A percentile compares a stretch with the other conserved stretches of the same genome.
Evolutionary conservation across 1,284 basidiomycete species (phyloP).

Genomic region (Trametes hirsuta): DNA sequence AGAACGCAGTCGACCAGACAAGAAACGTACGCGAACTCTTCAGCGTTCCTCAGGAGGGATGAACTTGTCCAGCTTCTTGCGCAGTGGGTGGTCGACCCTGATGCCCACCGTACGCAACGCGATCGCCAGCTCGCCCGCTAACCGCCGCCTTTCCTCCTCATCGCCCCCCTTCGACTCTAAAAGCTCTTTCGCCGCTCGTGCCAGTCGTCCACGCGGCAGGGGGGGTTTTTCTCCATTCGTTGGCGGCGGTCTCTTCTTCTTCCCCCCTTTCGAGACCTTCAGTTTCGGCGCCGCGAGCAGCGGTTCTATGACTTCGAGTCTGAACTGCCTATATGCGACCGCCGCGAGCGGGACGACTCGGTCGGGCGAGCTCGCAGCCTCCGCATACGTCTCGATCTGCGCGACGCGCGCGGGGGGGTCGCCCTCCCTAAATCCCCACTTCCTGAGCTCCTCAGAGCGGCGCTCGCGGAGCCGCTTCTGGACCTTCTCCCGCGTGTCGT

Average conservation of each 20-base stretch:
- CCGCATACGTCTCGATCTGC: conserved; percentile 67
- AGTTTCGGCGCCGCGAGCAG: conserved; percentile 66
- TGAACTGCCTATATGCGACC: conserved; percentile 68
- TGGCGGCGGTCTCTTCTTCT: conserved; percentile 44
- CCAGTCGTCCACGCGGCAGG: conserved; percentile 65
- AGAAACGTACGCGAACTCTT: background rate
- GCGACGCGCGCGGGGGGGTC: conserved; percentile 50
- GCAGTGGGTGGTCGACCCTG: conserved; percentile 61
- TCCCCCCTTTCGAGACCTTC: conserved; percentile 47
- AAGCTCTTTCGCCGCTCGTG: conserved; percentile 64
- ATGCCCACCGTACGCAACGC: conserved; percentile 58
- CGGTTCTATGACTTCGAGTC: conserved; percentile 71
- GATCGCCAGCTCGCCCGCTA: conserved; percentile 54
- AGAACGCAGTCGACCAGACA: background rate
- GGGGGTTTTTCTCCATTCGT: conserved; percentile 36
- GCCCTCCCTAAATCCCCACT: conserved; percentile 67
- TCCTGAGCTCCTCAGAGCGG: conserved; percentile 60
- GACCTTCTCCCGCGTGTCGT: conserved; percentile 60
- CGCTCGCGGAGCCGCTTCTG: conserved; percentile 59
- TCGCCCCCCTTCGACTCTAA: conserved; percentile 55
- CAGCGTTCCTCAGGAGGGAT: conserved; percentile 21
- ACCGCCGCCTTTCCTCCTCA: conserved; percentile 47
- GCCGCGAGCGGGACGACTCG: conserved; percentile 65
- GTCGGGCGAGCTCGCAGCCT: conserved; percentile 69
- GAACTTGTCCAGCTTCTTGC: conserved; percentile 66